Conservation (phyloP, 352 stramenopile genomes). For the Phytophthora ohioensis region DNA sequence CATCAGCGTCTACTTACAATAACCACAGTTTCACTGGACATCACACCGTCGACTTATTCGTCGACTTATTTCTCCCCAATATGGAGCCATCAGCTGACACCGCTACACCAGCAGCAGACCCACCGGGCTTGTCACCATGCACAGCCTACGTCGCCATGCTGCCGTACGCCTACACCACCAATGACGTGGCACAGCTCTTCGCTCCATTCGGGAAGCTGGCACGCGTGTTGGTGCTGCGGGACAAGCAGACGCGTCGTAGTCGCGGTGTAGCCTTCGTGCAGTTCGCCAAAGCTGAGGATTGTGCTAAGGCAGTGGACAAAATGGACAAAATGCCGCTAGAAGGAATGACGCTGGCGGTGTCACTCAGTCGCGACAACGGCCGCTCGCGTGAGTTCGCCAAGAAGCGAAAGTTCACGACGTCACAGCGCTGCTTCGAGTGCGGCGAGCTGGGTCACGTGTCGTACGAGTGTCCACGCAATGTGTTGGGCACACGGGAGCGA, state of each 20-base stretch:
- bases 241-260: constrained; percentile 77
- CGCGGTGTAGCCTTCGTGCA: constrained; percentile 88
- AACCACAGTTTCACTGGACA: too few relatives aligned
- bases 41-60: background rate
- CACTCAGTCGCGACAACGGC: constrained; percentile 84
- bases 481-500: constrained; percentile 75
- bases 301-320: constrained; percentile 48
- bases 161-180: constrained; percentile 89
- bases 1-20: too few relatives aligned
- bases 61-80: background rate
- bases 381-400: constrained; percentile 77
- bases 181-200: constrained; percentile 89
- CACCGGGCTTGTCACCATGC: constrained; percentile 32
- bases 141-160: constrained; percentile 92
- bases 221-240: constrained; percentile 77
- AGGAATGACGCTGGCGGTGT: constrained; percentile 70
- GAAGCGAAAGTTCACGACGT: constrained; percentile 79
- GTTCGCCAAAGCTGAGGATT: constrained; percentile 78
- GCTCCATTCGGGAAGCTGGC: constrained; percentile 77
- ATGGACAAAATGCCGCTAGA: constrained; percentile 77
- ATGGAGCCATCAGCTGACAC: constrained; percentile 11
- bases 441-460: constrained; percentile 79
- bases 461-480: constrained; percentile 87
- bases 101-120: background rate
- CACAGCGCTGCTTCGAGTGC: constrained; percentile 87